Evolutionary conservation across 306 rosid species (phyloP).

Genomic region (Luffa acutangula): DNA sequence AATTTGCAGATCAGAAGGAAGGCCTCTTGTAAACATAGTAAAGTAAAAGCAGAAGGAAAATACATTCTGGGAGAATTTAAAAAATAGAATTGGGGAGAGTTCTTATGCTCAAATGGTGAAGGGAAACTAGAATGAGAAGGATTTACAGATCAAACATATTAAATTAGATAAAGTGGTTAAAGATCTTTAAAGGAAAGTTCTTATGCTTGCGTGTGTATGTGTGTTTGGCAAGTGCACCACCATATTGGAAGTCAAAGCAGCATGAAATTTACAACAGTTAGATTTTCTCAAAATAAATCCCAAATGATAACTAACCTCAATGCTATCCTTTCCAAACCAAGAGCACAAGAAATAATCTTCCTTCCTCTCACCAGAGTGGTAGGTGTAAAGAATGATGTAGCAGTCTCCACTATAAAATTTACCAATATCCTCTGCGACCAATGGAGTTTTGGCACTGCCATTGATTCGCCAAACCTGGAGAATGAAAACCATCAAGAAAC

Average conservation of each 20-base stretch:
- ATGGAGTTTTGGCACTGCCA: constrained; percentile 79
- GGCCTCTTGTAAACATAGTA: not conserved
- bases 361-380: constrained; percentile 94
- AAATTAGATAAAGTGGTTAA: not conserved
- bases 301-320: constrained; percentile 50
- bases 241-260: not conserved
- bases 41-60: not conserved
- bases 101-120: not conserved
- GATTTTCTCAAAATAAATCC: not conserved
- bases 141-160: not conserved
- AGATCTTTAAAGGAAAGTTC: not conserved
- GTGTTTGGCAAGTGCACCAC: not conserved
- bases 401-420: constrained; percentile 93
- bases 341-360: constrained; percentile 90
- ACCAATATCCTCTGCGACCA: constrained; percentile 73
- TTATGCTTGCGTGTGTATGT: not conserved
- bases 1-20: not conserved
- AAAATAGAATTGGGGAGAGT: not conserved
- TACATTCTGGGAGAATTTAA: not conserved
- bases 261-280: not conserved
- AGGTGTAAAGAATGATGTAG: constrained; percentile 80
- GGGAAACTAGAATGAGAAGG: not conserved
- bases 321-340: constrained; percentile 93
- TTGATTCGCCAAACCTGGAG: constrained; percentile 86
- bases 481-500: not conserved